A percentile compares a stretch with the other conserved stretches of the same genome.
phyloP scores from a whole-genome alignment of 768 basidiomycete species.

The Auricularia auricula-judae region DNA sequence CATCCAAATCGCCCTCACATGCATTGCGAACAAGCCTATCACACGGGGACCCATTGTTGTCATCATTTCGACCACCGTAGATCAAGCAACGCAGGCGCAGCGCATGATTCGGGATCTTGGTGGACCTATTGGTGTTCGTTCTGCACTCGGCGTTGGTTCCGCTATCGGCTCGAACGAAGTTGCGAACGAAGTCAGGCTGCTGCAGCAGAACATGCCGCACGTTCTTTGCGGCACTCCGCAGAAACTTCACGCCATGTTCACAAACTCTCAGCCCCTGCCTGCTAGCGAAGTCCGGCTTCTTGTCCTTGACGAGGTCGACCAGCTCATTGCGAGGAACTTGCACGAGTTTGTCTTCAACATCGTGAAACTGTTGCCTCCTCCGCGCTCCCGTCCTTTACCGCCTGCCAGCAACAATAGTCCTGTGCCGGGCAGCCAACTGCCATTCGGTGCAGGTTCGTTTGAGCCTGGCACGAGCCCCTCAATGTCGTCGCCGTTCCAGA shows the following conservation, averaged over 20 bases:
- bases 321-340: constrained; percentile 91
- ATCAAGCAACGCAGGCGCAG: constrained; percentile 96
- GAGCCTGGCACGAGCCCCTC: neutral
- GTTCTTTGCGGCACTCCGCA: constrained; percentile 96
- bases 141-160: constrained; percentile 79
- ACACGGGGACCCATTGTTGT: constrained; percentile 78
- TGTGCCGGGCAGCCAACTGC: constrained; percentile 6
- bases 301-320: constrained; percentile 95
- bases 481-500: constrained; percentile 15
- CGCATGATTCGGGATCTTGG: constrained; percentile 93
- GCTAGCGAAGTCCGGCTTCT: constrained; percentile 87
- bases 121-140: constrained; percentile 83
- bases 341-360: constrained; percentile 93
- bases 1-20: constrained; percentile 68
- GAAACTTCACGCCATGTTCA: constrained; percentile 87
- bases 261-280: constrained; percentile 58
- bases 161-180: constrained; percentile 49
- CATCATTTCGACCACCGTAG: constrained; percentile 95
- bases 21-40: constrained; percentile 42
- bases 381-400: constrained; percentile 52
- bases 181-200: constrained; percentile 64
- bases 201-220: constrained; percentile 89
- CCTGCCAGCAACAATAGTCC: constrained; percentile 17
- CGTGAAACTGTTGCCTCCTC: constrained; percentile 84
- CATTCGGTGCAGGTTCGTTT: constrained; percentile 19